Base-by-base conservation (phyloP, 345 rosid genomes). In the Salix suchowensis region DNA sequence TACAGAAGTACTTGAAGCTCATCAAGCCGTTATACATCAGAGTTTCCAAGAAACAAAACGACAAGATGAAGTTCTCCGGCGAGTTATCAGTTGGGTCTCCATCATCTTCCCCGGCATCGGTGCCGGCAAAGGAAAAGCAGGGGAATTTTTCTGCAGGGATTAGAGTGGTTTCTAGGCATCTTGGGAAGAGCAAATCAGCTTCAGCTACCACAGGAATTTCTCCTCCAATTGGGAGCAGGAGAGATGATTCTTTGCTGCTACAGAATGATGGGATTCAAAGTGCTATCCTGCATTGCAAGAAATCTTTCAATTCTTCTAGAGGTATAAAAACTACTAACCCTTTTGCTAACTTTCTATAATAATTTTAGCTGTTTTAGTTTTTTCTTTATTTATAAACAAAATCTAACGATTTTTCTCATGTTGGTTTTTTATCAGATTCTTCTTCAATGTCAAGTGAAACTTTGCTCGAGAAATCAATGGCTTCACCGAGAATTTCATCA, bases 41-140 rank as follows among this genome's bases (percentile, higher is more conserved):
- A 87, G 82, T 84, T 4, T 69, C 89, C 3, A 89, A 79, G 78
- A 91, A 58, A 80, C 76, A 78, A 64, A 81, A 54, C 7, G 88
- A 80, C 28, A 82, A 76, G 75, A 50, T 72, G 13, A 73, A 68
- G 39, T 71, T 79, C 34, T 74, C 87, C 5, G 78, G 81, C 5
- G 88, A 77, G 24, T 50, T 76, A 30, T 7, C 82, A 1, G 67
- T 72, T 34, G 34, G 74, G 10, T 90, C 91, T 4, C 87, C 88
- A 18, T 75, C 85, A 23, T 75, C 91, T 3, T 89, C 91, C 34
- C 89, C 90, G 39, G 85, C 80, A 28, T 26, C 78, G n/a, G 18
- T 70, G 32, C 32, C 46, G 55, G 54, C 44, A 10, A 21, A 79
- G 65, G 83, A 67, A 61, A 77, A 80, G 40, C 75, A 54, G 73